Percentiles rank a stretch among this genome's conserved stretches.
Evolutionary conservation across 768 basidiomycete species (phyloP).

Genomic region (Tulasnella sp.): DNA sequence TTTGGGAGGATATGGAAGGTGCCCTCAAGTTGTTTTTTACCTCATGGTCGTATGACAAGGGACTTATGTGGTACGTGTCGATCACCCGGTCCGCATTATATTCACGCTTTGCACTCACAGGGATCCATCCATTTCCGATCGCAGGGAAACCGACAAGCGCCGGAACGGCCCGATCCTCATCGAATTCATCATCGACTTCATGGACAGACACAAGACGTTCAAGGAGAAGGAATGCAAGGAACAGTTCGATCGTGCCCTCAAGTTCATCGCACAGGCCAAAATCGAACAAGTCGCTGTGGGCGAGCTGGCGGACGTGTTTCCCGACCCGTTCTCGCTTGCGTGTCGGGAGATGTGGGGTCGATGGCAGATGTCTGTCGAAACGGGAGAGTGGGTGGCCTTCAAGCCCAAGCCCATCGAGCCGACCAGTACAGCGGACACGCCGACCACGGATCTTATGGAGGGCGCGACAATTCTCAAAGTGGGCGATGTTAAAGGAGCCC

Average conservation of each 20-base stretch:
- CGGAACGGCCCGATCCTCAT: slow-evolving; percentile 7
- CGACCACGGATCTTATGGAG: too few relatives aligned
- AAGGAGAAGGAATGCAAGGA: background rate
- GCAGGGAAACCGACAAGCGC: slow-evolving; percentile 9
- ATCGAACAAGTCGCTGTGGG: slow-evolving; percentile 9
- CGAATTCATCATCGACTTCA: slow-evolving; percentile 9
- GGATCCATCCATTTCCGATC: too few relatives aligned
- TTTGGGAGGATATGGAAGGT: background rate
- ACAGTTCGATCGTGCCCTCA: background rate
- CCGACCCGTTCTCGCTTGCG: slow-evolving; percentile 5
- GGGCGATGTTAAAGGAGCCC: too few relatives aligned
- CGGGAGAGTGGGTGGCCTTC: too few relatives aligned
- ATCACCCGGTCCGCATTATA: background rate
- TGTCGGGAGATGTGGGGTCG: slow-evolving; percentile 1
- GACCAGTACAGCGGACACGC: too few relatives aligned
- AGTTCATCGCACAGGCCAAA: background rate
- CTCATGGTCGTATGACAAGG: background rate
- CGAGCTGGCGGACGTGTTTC: slow-evolving; percentile 6
- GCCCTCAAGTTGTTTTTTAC: slow-evolving; percentile 4
- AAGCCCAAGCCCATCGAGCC: too few relatives aligned
- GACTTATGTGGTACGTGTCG: slow-evolving; percentile 2
- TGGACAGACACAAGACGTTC: slow-evolving; percentile 1
- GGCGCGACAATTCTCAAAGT: too few relatives aligned
- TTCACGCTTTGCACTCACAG: background rate
- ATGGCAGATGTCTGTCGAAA: background rate